Evolutionary conservation across 2,329 filamentous ascomycete species (phyloP).

Genomic region (Nannizzia gypsea): DNA sequence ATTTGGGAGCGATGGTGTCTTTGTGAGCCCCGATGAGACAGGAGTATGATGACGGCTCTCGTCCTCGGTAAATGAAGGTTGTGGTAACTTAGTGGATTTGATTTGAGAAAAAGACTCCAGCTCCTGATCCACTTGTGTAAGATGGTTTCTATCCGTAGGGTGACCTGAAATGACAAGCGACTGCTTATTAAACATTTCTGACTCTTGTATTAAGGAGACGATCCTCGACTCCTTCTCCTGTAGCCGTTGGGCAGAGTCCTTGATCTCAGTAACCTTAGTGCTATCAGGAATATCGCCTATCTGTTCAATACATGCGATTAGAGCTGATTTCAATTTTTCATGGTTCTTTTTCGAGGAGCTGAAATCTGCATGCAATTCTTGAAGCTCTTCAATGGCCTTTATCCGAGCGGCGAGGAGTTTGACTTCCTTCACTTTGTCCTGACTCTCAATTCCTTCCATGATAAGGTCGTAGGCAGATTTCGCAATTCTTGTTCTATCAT

Average conservation of each 20-base stretch:
- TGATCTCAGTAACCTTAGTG: conserved; percentile 25
- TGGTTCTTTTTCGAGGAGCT: conserved; percentile 21
- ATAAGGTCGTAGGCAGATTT: conserved; percentile 27
- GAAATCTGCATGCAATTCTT: conserved; percentile 21
- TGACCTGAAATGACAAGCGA: neutral
- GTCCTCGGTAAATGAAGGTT: neutral
- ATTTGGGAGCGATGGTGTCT: neutral
- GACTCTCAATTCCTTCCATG: conserved; percentile 25
- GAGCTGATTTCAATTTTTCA: conserved; percentile 24
- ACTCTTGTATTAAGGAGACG: conserved; percentile 22
- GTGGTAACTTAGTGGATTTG: neutral
- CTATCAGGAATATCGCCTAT: conserved; percentile 23
- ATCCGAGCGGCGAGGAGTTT: conserved; percentile 27
- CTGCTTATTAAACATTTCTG: conserved; percentile 20
- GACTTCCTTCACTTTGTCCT: conserved; percentile 27
- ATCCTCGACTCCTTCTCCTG: conserved; percentile 27
- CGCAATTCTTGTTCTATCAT: conserved; percentile 25
- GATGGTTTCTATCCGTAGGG: conserved; percentile 6
- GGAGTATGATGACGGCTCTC: neutral
- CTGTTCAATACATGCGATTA: conserved; percentile 27
- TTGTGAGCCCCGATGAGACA: neutral
- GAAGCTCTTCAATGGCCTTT: conserved; percentile 26
- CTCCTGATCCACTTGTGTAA: neutral
- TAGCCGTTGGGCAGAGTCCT: conserved; percentile 23
- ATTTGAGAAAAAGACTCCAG: neutral